phyloP scores from a whole-genome alignment of 2,329 filamentous ascomycete species.

The Fusarium anguioides region DNA sequence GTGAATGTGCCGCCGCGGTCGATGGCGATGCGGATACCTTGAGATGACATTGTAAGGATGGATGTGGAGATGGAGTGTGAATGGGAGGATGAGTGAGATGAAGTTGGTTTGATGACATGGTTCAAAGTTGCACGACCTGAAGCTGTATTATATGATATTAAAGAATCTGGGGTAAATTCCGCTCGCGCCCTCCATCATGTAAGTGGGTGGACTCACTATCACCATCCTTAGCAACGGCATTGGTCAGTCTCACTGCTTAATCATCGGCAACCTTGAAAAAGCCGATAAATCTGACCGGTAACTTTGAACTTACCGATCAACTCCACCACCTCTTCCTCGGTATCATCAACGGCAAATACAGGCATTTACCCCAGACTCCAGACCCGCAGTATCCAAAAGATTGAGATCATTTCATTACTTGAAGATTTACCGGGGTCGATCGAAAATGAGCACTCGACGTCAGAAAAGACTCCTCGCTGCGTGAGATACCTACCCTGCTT shows the following conservation, averaged over 20 bases:
- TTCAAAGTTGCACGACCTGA: constrained; percentile 6
- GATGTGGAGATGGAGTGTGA: not conserved
- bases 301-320: constrained; percentile 13
- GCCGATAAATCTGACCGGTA: constrained; percentile 21
- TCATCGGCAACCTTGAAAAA: constrained; percentile 21
- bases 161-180: not conserved
- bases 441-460: constrained; percentile 36
- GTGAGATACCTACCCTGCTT: constrained; percentile 19
- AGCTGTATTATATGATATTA: constrained; percentile 39
- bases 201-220: constrained; percentile 14
- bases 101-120: not conserved
- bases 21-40: constrained; percentile 46
- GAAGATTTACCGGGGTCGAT: constrained; percentile 7
- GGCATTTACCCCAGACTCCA: constrained; percentile 30
- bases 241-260: constrained; percentile 6
- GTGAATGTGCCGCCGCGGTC: constrained; percentile 47
- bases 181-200: not conserved
- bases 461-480: constrained; percentile 43
- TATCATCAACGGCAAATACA: constrained; percentile 12
- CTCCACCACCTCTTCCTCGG: constrained; percentile 18
- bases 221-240: not conserved
- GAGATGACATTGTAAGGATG: constrained; percentile 26
- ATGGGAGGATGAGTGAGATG: not conserved
- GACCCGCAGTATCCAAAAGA: constrained; percentile 24
- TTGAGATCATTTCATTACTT: constrained; percentile 22